A percentile compares a stretch with the other conserved stretches of the same genome.
Conservation (phyloP, 345 rosid genomes). For the Populus davidiana region DNA sequence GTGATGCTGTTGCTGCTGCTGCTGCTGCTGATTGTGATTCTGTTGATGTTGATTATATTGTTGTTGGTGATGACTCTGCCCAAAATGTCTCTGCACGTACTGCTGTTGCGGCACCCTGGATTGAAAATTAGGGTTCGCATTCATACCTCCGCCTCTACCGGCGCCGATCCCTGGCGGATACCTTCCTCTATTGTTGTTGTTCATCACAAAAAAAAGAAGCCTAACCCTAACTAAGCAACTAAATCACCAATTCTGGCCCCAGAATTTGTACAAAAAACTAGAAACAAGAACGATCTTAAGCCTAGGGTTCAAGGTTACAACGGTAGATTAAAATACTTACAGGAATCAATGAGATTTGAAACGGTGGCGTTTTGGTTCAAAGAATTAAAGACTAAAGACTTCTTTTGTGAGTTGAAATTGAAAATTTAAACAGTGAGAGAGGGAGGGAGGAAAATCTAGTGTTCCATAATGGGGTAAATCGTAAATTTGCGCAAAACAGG, state of each 20-base stretch:
- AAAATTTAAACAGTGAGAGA: not conserved
- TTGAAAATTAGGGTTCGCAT: slow-evolving; percentile 41
- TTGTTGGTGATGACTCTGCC: slow-evolving; percentile 46
- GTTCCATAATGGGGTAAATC: not conserved
- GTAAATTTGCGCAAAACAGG: not conserved
- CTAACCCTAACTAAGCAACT: slow-evolving; percentile 32
- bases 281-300: not conserved
- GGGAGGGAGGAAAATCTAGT: not conserved
- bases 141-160: slow-evolving; percentile 52
- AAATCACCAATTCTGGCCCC: not conserved
- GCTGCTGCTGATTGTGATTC: slow-evolving; percentile 36
- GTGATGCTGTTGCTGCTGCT: slow-evolving; percentile 29
- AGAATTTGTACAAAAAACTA: slow-evolving; percentile 26
- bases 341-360: slow-evolving; percentile 9
- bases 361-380: not conserved
- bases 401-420: not conserved
- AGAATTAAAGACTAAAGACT: not conserved
- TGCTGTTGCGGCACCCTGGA: slow-evolving; percentile 48
- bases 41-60: slow-evolving; percentile 41
- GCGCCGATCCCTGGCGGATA: slow-evolving; percentile 36
- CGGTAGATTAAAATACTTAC: not conserved
- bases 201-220: slow-evolving; percentile 42
- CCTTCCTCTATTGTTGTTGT: slow-evolving; percentile 55
- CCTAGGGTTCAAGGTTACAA: slow-evolving; percentile 17
- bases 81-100: slow-evolving; percentile 51